These are phyloP conservation scores for Solanum appendiculatum DNA, from an alignment of 257 asterid species.

Conservation along the genomic window DNA sequence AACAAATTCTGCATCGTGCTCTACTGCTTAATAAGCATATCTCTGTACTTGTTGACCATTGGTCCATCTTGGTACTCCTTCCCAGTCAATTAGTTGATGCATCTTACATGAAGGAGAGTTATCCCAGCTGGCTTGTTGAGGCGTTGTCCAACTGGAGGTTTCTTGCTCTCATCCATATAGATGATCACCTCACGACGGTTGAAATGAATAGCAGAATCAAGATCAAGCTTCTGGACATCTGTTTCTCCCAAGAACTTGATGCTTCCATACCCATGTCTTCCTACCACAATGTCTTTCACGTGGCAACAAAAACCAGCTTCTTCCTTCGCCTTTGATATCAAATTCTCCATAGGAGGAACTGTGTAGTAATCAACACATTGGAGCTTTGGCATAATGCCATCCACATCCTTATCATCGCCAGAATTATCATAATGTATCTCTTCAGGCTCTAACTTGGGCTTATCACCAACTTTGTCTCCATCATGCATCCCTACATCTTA, in stretches of 20 bases:
- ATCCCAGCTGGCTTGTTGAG: conserved; percentile 80
- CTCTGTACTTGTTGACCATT: conserved; percentile 44
- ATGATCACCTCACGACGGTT: conserved; percentile 52
- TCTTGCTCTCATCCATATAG: conserved; percentile 66
- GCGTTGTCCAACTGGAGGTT: conserved; percentile 75
- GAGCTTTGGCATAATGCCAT: conserved; percentile 12
- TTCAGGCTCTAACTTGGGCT: background rate
- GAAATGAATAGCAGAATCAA: conserved; percentile 59
- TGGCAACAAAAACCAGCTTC: conserved; percentile 60
- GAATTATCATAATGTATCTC: background rate
- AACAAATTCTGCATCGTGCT: conserved; percentile 72
- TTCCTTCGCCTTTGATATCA: conserved; percentile 56
- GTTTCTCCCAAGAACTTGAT: conserved; percentile 83
- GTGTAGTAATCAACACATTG: conserved; percentile 9
- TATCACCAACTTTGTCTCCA: background rate
- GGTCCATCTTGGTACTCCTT: conserved; percentile 50
- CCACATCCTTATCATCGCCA: background rate
- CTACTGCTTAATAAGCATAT: conserved; percentile 51
- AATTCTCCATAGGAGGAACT: conserved; percentile 11
- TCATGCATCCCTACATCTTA: background rate
- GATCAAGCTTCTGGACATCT: conserved; percentile 63
- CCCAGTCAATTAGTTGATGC: conserved; percentile 51
- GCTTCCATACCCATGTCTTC: conserved; percentile 62
- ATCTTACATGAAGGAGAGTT: conserved; percentile 60
- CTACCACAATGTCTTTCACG: conserved; percentile 72